These are phyloP conservation scores for Neofusicoccum kwambonambiense DNA, from an alignment of 2,329 filamentous ascomycete genomes.

Conservation along the genomic window DNA sequence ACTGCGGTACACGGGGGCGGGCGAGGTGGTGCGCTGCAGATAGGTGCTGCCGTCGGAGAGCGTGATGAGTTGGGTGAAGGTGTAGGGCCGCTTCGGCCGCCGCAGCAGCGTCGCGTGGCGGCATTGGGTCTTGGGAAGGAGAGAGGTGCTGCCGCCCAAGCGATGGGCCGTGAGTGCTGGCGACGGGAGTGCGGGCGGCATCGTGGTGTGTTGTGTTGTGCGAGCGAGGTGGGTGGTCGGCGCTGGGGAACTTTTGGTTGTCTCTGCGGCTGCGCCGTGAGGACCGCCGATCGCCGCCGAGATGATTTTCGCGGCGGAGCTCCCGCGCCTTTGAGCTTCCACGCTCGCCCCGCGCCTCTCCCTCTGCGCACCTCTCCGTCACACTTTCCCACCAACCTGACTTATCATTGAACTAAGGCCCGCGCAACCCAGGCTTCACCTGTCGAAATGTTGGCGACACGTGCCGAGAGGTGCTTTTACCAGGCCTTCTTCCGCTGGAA, in stretches of 20 bases:
- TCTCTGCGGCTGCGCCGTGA: background rate
- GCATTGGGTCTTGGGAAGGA: constrained; percentile 50
- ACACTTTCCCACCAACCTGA: background rate
- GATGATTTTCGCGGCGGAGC: constrained; percentile 19
- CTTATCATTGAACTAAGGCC: background rate
- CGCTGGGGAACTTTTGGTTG: background rate
- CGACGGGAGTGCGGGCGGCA: constrained; percentile 31
- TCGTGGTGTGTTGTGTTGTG: constrained; percentile 20
- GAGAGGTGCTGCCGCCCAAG: constrained; percentile 27
- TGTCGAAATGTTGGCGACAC: background rate
- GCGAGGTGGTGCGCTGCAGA: constrained; percentile 74
- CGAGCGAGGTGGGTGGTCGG: constrained; percentile 16
- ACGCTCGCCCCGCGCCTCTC: background rate
- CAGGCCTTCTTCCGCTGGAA: constrained; percentile 46
- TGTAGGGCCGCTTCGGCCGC: constrained; percentile 89
- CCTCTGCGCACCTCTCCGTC: background rate
- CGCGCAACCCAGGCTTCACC: background rate
- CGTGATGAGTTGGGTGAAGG: constrained; percentile 94
- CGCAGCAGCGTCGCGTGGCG: constrained; percentile 82
- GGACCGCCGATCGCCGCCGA: background rate
- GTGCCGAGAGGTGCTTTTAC: constrained; percentile 41
- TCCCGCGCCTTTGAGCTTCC: background rate
- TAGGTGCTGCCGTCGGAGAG: constrained; percentile 88
- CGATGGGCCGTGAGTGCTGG: constrained; percentile 28
- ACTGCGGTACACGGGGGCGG: constrained; percentile 59